Percentiles rank a stretch among this genome's conserved stretches.
Conservation (phyloP, 768 basidiomycete genomes). For the Podaxis carcinomalis region DNA sequence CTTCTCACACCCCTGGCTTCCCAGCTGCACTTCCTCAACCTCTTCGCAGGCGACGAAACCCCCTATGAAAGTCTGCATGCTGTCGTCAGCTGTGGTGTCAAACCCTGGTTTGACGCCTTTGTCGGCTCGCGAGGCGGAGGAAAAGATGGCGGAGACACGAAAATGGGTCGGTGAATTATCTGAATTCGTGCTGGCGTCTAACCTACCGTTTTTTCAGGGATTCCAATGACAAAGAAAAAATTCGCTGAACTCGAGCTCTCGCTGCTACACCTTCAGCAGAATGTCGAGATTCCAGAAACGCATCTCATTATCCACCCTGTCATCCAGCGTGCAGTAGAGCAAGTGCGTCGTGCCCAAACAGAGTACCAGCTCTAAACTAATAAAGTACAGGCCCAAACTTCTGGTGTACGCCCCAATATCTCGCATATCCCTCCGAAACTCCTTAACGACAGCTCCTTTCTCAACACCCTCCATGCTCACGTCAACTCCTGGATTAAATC, state of each 20-base stretch:
- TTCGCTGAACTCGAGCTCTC: slow-evolving; percentile 97
- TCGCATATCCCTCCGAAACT: slow-evolving; percentile 70
- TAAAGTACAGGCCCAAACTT: slow-evolving; percentile 37
- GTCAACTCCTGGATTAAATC: slow-evolving; percentile 99
- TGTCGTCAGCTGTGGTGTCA: slow-evolving; percentile 91
- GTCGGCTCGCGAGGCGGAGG: slow-evolving; percentile 77
- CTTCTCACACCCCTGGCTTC: slow-evolving; percentile 70
- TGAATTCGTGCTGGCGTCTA: background rate
- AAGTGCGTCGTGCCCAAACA: slow-evolving; percentile 26
- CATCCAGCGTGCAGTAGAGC: slow-evolving; percentile 85
- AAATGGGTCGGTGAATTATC: slow-evolving; percentile 50
- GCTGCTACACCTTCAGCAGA: slow-evolving; percentile 92
- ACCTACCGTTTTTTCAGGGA: slow-evolving; percentile 37
- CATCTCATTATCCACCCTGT: slow-evolving; percentile 88
- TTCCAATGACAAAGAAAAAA: slow-evolving; percentile 99
- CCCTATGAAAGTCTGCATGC: slow-evolving; percentile 96
- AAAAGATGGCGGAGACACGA: slow-evolving; percentile 67
- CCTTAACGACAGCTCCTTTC: slow-evolving; percentile 84
- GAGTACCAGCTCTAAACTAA: background rate
- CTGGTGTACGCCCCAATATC: slow-evolving; percentile 63
- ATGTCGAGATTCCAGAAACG: slow-evolving; percentile 98
- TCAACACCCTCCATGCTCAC: slow-evolving; percentile 88
- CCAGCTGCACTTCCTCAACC: slow-evolving; percentile 89
- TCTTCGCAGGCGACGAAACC: slow-evolving; percentile 84
- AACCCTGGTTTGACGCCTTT: slow-evolving; percentile 98